Evolutionary conservation across 2,329 filamentous ascomycete genomes (phyloP).

Genomic region (Diaporthe eres): DNA sequence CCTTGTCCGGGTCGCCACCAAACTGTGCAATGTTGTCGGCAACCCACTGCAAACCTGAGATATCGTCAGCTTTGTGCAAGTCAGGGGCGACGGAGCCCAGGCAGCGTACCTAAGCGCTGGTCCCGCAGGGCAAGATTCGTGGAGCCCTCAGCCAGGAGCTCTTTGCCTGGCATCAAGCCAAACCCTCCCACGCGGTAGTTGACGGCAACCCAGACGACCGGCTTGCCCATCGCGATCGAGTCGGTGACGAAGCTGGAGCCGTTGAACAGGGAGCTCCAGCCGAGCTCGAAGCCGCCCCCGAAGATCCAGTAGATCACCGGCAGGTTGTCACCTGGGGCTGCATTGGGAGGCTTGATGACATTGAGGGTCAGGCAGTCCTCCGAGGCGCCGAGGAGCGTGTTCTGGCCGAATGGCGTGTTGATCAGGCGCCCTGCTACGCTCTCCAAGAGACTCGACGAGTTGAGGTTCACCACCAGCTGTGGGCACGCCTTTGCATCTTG

Average conservation of each 20-base stretch:
- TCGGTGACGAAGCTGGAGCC: conserved; percentile 51
- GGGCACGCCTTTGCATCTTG: conserved; percentile 20
- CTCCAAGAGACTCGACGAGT: conserved; percentile 29
- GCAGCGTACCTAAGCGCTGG: conserved; percentile 65
- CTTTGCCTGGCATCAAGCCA: conserved; percentile 71
- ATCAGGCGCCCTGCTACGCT: conserved; percentile 17
- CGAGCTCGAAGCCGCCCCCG: conserved; percentile 64
- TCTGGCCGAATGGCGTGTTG: conserved; percentile 22
- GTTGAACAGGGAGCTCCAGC: conserved; percentile 55
- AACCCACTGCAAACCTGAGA: conserved; percentile 67
- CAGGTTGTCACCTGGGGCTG: conserved; percentile 58
- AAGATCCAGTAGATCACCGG: conserved; percentile 72
- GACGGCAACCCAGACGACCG: conserved; percentile 74
- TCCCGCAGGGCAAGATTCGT: conserved; percentile 73
- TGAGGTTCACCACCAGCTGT: conserved; percentile 27
- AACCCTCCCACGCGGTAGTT: conserved; percentile 76
- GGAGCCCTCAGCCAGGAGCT: conserved; percentile 68
- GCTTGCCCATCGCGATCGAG: conserved; percentile 61
- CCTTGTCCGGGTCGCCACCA: conserved; percentile 69
- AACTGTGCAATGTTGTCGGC: conserved; percentile 70
- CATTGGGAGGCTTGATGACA: conserved; percentile 61
- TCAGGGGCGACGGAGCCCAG: no score
- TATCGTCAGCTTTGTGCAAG: neutral
- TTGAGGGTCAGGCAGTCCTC: conserved; percentile 68
- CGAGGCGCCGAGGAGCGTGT: conserved; percentile 52